A percentile compares a stretch with the other conserved stretches of the same genome.
phyloP scores from a whole-genome alignment of 305 asterid species.

The Fraxinus ornus region DNA sequence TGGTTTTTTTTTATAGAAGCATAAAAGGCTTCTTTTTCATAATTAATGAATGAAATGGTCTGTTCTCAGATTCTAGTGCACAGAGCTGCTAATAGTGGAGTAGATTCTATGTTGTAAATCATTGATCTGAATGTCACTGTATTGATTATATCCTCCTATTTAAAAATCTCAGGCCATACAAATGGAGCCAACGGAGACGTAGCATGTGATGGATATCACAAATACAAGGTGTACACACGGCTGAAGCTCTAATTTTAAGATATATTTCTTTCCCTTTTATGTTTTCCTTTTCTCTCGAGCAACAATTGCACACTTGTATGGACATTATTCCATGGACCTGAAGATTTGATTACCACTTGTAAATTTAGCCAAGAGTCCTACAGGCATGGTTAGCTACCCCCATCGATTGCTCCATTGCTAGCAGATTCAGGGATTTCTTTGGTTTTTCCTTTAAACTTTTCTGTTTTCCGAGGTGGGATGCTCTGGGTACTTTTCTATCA shows the following conservation, averaged over 20 bases:
- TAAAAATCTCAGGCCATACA: slow-evolving; percentile 28
- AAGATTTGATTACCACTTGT: neutral
- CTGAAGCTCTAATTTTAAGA: neutral
- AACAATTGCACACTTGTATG: neutral
- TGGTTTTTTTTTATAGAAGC: neutral
- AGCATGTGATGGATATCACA: slow-evolving; percentile 40
- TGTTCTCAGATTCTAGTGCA: neutral
- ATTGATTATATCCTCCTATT: neutral
- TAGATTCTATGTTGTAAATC: neutral
- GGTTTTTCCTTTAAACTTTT: neutral
- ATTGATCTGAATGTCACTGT: neutral
- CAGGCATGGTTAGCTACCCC: neutral
- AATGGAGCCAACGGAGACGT: slow-evolving; percentile 46
- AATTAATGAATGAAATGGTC: neutral
- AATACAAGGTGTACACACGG: slow-evolving; percentile 46
- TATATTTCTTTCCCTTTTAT: neutral
- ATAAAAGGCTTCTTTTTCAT: neutral
- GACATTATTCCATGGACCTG: neutral
- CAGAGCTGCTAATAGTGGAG: neutral
- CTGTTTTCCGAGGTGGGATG: neutral
- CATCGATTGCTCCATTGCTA: neutral
- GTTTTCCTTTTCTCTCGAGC: neutral
- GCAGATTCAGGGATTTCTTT: neutral
- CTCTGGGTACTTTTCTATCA: neutral
- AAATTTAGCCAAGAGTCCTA: neutral